Base-by-base conservation (phyloP, 2,329 filamentous ascomycete species). In the Malbranchea cinnamomea region DNA sequence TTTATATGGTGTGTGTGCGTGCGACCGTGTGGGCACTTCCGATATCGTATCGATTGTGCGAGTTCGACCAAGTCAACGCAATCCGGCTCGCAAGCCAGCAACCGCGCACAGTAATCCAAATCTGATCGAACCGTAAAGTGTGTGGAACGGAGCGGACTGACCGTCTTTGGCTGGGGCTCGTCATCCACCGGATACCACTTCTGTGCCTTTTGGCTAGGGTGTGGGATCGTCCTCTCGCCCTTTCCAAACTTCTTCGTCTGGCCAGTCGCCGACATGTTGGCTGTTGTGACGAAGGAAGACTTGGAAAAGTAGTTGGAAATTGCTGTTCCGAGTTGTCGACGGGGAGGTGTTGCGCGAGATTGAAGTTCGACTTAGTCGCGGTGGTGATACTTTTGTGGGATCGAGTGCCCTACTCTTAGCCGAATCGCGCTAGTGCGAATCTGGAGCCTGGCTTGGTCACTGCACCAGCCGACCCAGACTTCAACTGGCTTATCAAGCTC, bases 141-240 rank as follows among this genome's bases (percentile, higher is more conserved):
- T n/a, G n/a, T n/a, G n/a, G n/a, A n/a, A n/a, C n/a, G n/a, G n/a
- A n/a, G n/a, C n/a, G n/a, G n/a, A 80, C 84, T 73, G 74, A 98
- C 89, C 81, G 91, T 87, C 76, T 85, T 92, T 56, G 75, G 73
- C 66, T 78, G 68, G 60, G 72, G 60, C 59, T 87, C 80, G 65
- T 94, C 87, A 64, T 91, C 80, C 59, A 83, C 81, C 63, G 84
- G 82, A 71, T 98, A 98, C 83, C 87, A 98, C 72, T 94, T 95
- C 73, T 81, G 76, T 56, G 87, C 87, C 81, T 91, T 92, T 66
- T 93, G 75, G 59, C 71, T 70, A 64, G 71, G 63, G 65, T 80
- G 74, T 63, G 81, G 84, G 63, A 94, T 78, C 64, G 78, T 73
- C 70, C 87, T 78, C 69, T 82, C 80, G 67, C 82, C 82, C 75